Evolutionary conservation across 768 basidiomycete species (phyloP).

Genomic region (Lactifluus echinatus): DNA sequence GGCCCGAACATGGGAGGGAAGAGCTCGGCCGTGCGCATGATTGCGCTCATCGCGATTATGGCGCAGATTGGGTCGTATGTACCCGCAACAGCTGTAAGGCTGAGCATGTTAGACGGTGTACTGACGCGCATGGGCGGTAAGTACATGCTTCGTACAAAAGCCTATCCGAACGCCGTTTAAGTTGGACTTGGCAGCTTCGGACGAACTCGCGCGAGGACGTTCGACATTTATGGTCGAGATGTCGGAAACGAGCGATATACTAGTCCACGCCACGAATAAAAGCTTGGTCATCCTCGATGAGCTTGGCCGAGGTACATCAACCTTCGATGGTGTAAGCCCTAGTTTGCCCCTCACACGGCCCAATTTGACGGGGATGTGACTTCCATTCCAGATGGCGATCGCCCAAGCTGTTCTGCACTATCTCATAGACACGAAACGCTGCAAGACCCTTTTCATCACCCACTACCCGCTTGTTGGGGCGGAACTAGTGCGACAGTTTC

Average conservation of each 20-base stretch:
- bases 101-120: constrained; percentile 79
- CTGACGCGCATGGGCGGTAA: constrained; percentile 85
- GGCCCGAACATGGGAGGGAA: constrained; percentile 89
- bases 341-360: neutral
- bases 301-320: constrained; percentile 84
- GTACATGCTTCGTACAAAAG: constrained; percentile 19
- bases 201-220: constrained; percentile 77
- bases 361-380: constrained; percentile 26
- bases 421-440: constrained; percentile 46
- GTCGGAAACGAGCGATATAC: constrained; percentile 85
- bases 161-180: constrained; percentile 2
- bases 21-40: constrained; percentile 74
- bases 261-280: constrained; percentile 60
- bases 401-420: constrained; percentile 74
- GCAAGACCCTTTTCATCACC: constrained; percentile 87
- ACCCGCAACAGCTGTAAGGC: constrained; percentile 63
- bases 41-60: constrained; percentile 66
- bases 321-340: constrained; percentile 64
- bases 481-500: constrained; percentile 52
- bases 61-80: constrained; percentile 94
- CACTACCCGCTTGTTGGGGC: constrained; percentile 86
- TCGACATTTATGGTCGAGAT: constrained; percentile 99
- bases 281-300: constrained; percentile 89
- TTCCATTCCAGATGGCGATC: constrained; percentile 63
- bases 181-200: constrained; percentile 48